Conservation (phyloP, 306 rosid genomes). For the Casuarina cunninghamiana region DNA sequence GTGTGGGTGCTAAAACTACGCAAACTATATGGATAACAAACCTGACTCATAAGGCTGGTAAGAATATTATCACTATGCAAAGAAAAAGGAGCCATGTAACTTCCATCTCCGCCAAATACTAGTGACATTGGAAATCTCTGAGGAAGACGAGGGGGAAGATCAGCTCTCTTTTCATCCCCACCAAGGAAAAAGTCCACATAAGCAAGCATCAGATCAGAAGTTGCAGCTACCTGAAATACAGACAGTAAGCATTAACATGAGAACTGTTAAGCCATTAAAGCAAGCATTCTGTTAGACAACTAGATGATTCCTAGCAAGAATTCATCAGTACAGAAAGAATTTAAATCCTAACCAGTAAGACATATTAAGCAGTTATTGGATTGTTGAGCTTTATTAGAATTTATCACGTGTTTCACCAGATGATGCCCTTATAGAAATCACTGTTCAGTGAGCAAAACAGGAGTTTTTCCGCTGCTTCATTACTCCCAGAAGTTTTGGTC, state of each 20-base stretch:
- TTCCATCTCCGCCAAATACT: slow-evolving; percentile 94
- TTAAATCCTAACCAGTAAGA: background rate
- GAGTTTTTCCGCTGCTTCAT: background rate
- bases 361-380: background rate
- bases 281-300: background rate
- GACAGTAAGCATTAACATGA: background rate
- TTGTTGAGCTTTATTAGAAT: background rate
- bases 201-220: slow-evolving; percentile 88
- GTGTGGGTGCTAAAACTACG: slow-evolving; percentile 21
- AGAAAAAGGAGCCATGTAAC: slow-evolving; percentile 87
- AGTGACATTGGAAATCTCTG: slow-evolving; percentile 85
- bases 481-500: background rate
- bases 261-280: background rate
- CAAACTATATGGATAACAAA: slow-evolving; percentile 30
- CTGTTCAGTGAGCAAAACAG: background rate
- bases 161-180: slow-evolving; percentile 91
- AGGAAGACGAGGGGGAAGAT: slow-evolving; percentile 75
- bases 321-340: background rate
- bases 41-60: slow-evolving; percentile 92
- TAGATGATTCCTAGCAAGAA: background rate
- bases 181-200: slow-evolving; percentile 93
- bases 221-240: slow-evolving; percentile 74
- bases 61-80: slow-evolving; percentile 81
- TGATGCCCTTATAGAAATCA: background rate
- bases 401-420: background rate